phyloP scores from a whole-genome alignment of 2,329 filamentous ascomycete genomes.

The Basipetospora chlamydospora region DNA sequence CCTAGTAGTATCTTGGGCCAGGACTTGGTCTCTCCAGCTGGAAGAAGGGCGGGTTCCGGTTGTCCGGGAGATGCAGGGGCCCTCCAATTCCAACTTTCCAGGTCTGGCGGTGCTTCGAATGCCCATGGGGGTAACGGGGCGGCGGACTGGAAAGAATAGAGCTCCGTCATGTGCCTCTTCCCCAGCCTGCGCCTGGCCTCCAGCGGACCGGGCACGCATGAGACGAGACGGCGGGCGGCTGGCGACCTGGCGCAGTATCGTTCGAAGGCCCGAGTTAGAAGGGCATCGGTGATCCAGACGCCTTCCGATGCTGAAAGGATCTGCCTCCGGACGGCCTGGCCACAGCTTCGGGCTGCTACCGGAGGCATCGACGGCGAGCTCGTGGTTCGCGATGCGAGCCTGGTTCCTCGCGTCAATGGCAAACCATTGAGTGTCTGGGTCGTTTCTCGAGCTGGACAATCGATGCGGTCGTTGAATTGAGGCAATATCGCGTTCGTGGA shows the following conservation, averaged over 20 bases:
- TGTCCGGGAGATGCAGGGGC: conserved; percentile 22
- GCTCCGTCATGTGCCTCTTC: conserved; percentile 37
- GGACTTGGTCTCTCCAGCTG: too few species aligned
- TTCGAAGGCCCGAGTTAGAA: conserved; percentile 35
- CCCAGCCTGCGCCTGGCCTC: conserved; percentile 38
- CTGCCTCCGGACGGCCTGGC: conserved; percentile 19
- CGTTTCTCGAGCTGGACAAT: too few species aligned
- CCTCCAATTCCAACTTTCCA: conserved; percentile 36
- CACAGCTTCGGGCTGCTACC: conserved; percentile 1
- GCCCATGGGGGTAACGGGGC: conserved; percentile 22
- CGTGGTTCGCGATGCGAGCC: not conserved
- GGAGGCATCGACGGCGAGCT: not conserved
- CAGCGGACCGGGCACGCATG: conserved; percentile 36
- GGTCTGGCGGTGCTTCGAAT: conserved; percentile 21
- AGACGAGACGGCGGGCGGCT: conserved; percentile 12
- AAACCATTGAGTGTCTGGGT: too few species aligned
- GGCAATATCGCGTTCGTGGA: too few species aligned
- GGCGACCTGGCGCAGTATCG: conserved; percentile 22
- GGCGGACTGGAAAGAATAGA: conserved; percentile 22
- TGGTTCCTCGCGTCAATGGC: too few species aligned
- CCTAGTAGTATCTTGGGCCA: too few species aligned
- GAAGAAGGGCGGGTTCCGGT: too few species aligned
- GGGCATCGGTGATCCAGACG: conserved; percentile 45
- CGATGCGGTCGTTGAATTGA: too few species aligned
- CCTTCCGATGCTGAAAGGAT: conserved; percentile 23